Evolutionary conservation across 768 basidiomycete species (phyloP), one percentile per base, ranked within the genome.

Genomic region (Xerocomus potaroensis): DNA sequence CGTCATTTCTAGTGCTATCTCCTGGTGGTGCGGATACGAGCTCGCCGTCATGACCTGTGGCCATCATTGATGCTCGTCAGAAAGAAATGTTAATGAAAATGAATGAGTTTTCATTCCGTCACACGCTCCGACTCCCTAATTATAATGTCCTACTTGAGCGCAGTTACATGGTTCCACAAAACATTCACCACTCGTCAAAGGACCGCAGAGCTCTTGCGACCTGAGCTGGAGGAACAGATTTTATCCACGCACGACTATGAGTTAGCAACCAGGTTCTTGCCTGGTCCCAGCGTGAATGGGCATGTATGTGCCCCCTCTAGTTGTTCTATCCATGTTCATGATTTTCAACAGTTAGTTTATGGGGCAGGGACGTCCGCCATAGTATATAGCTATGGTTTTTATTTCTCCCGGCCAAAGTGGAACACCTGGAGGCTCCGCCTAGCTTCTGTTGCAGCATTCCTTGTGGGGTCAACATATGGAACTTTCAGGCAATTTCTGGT

Each of bases 181-280:
- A 77, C 75, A 3, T 83, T 84, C 58, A 51, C 55, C 37, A 70
- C 72, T 11, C 72, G 69, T 27, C 55, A 66, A 43, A 57, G 54
- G n/a, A 54, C 64, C 0, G 45, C 47, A 37, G 66, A 66, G 36
- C 64, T 68, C 35, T 40, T 66, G 23, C 58, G 53, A 5, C 64
- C 64, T 9, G 65, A 66, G 35, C 43, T 68, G 12, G 66, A 66
- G 24, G 63, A 55, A 14, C 51, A 49, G 4, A 45, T 61, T 22
- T 38, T 66, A 15, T 54, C 65, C 16, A 57, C 55, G 16, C 74
- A 72, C 44, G 84, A 87, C 69, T 84, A 76, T 60, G 71, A 83
- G 0, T 61, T 74, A 10, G 77, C 82, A 4, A 58, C 70, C 47
- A 59, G 59, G 22, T 86, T 84, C 68, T 63, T 81, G 22, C 75